phyloP scores from a whole-genome alignment of 1,284 basidiomycete genomes.

The Waitea zeae region DNA sequence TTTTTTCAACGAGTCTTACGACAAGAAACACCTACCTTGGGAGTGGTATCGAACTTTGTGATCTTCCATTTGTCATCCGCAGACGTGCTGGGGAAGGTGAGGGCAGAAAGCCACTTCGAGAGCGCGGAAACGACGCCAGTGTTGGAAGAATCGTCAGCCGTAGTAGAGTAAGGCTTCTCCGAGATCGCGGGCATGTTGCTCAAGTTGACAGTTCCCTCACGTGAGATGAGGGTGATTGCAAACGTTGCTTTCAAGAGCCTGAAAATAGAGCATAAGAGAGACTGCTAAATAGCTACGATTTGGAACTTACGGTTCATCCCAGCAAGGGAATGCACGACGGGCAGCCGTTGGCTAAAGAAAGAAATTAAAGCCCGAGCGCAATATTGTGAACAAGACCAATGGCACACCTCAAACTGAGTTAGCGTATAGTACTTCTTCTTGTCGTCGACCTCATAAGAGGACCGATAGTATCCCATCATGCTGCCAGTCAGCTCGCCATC shows the following conservation, averaged over 20 bases:
- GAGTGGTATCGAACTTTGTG: constrained; percentile 63
- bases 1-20: no score
- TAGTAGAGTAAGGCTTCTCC: constrained; percentile 23
- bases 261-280: no score
- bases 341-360: constrained; percentile 86
- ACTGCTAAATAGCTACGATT: no score
- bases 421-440: constrained; percentile 54
- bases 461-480: constrained; percentile 63
- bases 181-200: constrained; percentile 76
- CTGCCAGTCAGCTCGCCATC: constrained; percentile 43
- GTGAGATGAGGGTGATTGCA: constrained; percentile 70
- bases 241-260: constrained; percentile 86
- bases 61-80: constrained; percentile 62
- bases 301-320: constrained; percentile 95
- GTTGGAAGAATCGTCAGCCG: neutral
- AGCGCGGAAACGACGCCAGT: neutral
- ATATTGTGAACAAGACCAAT: no score
- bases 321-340: constrained; percentile 70
- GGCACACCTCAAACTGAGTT: constrained; percentile 67
- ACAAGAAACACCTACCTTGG: constrained; percentile 20
- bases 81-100: constrained; percentile 4
- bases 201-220: constrained; percentile 56
- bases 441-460: constrained; percentile 35
- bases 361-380: constrained; percentile 18
- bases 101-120: constrained; percentile 8